Conservation (phyloP, 257 asterid species). For the Primulina huaijiensis region DNA sequence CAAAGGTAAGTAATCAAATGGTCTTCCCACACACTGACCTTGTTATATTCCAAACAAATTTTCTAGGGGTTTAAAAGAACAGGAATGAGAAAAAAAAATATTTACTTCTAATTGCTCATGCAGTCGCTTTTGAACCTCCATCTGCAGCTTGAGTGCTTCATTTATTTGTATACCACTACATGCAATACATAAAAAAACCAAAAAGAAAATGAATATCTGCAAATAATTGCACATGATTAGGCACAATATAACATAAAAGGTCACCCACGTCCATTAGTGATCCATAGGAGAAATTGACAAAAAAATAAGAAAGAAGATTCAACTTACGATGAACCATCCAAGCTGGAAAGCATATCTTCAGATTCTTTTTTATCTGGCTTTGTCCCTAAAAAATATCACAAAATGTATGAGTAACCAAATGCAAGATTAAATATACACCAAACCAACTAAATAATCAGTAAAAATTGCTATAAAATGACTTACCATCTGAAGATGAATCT, state of each 20-base stretch:
- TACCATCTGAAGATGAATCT: constrained; percentile 93
- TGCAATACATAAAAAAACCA: constrained; percentile 18
- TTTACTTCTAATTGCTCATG: constrained; percentile 96
- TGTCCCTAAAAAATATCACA: constrained; percentile 50
- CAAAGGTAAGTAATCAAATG: constrained; percentile 8
- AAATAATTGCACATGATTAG: constrained; percentile 4
- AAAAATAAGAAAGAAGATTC: constrained; percentile 21
- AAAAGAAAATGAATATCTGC: constrained; percentile 14
- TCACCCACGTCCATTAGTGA: not conserved
- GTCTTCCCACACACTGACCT: not conserved
- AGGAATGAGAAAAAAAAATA: constrained; percentile 11
- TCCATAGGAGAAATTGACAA: constrained; percentile 10
- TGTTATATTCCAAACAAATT: not conserved
- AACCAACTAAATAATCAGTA: constrained; percentile 11
- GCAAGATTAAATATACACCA: not conserved
- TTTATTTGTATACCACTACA: constrained; percentile 86
- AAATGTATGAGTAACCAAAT: constrained; percentile 20
- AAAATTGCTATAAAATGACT: constrained; percentile 22
- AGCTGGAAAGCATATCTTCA: constrained; percentile 64
- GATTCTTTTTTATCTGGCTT: constrained; percentile 82
- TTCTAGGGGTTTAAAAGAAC: not conserved
- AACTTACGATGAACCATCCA: constrained; percentile 96
- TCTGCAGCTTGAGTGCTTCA: constrained; percentile 96
- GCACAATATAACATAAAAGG: constrained; percentile 2
- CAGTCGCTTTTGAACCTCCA: constrained; percentile 99